These are phyloP conservation scores for Ophiocordyceps unilateralis DNA, from an alignment of 2,329 filamentous ascomycete genomes.

Conservation along the genomic window DNA sequence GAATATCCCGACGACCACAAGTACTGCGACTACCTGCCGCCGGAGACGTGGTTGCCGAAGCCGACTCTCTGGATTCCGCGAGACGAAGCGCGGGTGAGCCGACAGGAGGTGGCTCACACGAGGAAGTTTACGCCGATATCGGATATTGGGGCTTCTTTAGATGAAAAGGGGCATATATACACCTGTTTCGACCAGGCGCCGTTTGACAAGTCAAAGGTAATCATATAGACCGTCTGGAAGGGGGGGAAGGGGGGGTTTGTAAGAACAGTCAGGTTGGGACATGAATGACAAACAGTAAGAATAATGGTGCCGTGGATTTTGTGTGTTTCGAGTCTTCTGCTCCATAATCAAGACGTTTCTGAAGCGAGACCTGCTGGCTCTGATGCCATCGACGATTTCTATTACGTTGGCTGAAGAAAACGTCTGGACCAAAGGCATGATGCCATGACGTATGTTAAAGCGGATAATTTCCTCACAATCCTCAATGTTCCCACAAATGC, in stretches of 20 bases:
- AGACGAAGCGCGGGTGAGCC: constrained; percentile 56
- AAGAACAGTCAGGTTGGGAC: no score
- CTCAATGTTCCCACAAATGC: no score
- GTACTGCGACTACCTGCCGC: constrained; percentile 52
- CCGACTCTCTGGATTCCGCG: constrained; percentile 75
- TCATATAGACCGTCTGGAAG: constrained; percentile 6
- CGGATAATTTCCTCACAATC: no score
- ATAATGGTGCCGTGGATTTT: no score
- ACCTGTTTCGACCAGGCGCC: constrained; percentile 22
- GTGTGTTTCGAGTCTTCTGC: no score
- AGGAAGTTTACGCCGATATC: constrained; percentile 59
- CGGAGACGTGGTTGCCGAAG: constrained; percentile 36
- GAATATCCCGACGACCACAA: constrained; percentile 34
- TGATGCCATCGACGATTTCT: no score
- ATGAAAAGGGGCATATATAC: constrained; percentile 16
- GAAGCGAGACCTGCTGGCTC: no score
- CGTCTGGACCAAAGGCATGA: no score
- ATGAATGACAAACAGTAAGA: no score
- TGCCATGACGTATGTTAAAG: no score
- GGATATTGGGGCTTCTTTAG: constrained; percentile 28
- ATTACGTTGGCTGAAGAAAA: no score
- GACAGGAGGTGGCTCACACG: constrained; percentile 61
- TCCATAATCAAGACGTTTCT: no score
- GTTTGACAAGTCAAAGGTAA: constrained; percentile 14
- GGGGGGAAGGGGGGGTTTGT: not conserved